phyloP scores from a whole-genome alignment of 176 grass and related monocot genomes.

The Cenchrus fungigraminus region DNA sequence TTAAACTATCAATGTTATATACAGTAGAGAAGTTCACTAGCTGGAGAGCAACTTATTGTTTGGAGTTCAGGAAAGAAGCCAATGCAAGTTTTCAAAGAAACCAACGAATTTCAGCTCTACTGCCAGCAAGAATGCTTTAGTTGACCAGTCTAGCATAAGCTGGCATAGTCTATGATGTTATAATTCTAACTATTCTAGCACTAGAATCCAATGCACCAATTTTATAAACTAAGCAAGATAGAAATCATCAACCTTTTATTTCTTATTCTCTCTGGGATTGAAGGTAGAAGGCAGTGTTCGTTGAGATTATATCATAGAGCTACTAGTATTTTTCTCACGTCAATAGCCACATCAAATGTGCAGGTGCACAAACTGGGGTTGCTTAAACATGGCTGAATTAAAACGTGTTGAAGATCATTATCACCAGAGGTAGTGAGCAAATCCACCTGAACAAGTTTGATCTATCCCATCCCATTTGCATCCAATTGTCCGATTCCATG shows the following conservation, averaged over 20 bases:
- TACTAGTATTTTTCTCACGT: neutral
- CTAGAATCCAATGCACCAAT: neutral
- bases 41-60: neutral
- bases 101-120: neutral
- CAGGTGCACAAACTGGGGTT: neutral
- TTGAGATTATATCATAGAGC: neutral
- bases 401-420: neutral
- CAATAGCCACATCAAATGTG: neutral
- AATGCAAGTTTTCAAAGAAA: neutral
- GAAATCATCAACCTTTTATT: neutral
- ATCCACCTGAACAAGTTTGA: neutral
- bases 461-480: neutral
- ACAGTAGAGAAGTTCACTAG: neutral
- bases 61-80: neutral
- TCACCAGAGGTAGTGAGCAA: neutral
- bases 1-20: neutral
- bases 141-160: neutral
- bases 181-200: neutral
- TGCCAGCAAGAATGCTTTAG: slow-evolving; percentile 1
- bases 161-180: neutral
- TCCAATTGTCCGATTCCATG: neutral
- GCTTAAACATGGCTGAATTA: neutral
- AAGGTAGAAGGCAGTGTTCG: neutral
- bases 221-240: neutral
- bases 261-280: neutral